Percentiles rank a stretch among this genome's conserved stretches.
These are phyloP conservation scores for Xylaria sp. DNA, from an alignment of 2,329 filamentous ascomycete genomes.

Conservation along the genomic window DNA sequence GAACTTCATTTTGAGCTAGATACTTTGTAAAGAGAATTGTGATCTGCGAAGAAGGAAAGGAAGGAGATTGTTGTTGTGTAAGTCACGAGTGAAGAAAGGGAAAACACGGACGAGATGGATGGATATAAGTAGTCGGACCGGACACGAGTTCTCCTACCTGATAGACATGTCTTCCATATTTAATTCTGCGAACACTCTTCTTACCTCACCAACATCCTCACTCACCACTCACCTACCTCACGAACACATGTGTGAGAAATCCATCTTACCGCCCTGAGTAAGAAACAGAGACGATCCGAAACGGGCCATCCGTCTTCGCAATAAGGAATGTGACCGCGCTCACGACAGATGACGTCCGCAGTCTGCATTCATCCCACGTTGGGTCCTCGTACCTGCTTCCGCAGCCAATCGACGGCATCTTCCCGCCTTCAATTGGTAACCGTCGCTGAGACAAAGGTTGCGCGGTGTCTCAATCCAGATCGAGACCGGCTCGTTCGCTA, in stretches of 20 bases:
- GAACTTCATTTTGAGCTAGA: slow-evolving; percentile 7
- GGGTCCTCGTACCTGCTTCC: background rate
- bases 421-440: background rate
- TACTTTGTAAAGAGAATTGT: background rate
- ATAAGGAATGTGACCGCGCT: too few relatives aligned
- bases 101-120: background rate
- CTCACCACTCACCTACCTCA: too few relatives aligned
- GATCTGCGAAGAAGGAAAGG: background rate
- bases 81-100: background rate
- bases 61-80: background rate
- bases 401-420: background rate
- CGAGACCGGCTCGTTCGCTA: background rate
- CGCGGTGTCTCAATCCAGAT: background rate
- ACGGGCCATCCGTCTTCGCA: too few relatives aligned
- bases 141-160: background rate
- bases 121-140: background rate
- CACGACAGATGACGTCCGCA: too few relatives aligned
- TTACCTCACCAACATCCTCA: background rate
- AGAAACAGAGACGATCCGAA: too few relatives aligned
- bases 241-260: too few relatives aligned
- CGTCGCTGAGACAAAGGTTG: background rate
- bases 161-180: background rate
- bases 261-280: too few relatives aligned
- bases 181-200: background rate
- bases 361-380: background rate